Conservation (phyloP, 805 yeast species). For the Komagataella ulmi region DNA sequence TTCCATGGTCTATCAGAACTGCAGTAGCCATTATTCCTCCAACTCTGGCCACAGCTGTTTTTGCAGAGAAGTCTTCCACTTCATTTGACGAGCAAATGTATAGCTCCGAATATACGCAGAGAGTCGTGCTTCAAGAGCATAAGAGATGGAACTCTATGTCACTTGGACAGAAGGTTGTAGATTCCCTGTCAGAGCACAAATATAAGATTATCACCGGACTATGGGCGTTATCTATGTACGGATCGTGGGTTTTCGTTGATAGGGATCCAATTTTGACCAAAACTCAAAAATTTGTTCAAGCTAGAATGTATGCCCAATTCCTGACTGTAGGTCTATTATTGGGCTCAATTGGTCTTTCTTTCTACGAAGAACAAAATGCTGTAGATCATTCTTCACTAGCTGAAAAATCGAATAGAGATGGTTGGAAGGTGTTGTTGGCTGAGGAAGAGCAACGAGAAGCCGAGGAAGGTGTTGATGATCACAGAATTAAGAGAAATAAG, state of each 20-base stretch:
- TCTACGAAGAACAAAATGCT: conserved; percentile 47
- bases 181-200: conserved; percentile 37
- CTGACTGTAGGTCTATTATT: conserved; percentile 58
- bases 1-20: conserved; percentile 48
- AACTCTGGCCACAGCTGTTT: conserved; percentile 42
- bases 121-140: conserved; percentile 29
- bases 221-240: conserved; percentile 74
- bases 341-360: conserved; percentile 53
- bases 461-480: neutral
- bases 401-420: conserved; percentile 17
- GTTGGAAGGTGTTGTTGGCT: neutral
- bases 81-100: conserved; percentile 51
- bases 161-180: conserved; percentile 32
- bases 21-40: conserved; percentile 62
- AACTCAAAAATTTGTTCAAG: conserved; percentile 74
- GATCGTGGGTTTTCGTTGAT: conserved; percentile 65
- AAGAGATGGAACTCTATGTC: conserved; percentile 39
- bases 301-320: conserved; percentile 86
- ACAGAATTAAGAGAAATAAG: conserved; percentile 1
- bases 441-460: conserved; percentile 2
- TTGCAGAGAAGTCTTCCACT: conserved; percentile 61
- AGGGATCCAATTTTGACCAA: conserved; percentile 62
- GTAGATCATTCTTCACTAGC: conserved; percentile 21
- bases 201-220: conserved; percentile 56
- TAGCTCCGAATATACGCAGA: conserved; percentile 29